A percentile compares a stretch with the other conserved stretches of the same genome.
Conservation (phyloP, 306 rosid genomes). For the Aeschynomene evenia region DNA sequence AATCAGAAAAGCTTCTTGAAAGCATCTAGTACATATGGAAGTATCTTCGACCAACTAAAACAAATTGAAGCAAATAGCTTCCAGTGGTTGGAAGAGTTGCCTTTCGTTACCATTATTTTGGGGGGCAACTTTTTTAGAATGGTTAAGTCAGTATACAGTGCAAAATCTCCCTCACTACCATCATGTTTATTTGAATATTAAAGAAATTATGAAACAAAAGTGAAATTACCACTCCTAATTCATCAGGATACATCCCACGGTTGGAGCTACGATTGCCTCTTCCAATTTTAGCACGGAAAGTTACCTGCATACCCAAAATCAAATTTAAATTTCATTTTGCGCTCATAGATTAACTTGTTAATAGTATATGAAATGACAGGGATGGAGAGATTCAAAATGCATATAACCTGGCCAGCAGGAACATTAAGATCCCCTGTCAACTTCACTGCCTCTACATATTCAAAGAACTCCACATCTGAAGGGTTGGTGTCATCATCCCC, state of each 20-base stretch:
- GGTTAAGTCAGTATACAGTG: background rate
- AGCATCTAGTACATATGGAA: constrained; percentile 11
- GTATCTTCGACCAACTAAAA: background rate
- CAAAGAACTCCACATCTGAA: constrained; percentile 80
- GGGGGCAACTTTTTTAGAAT: background rate
- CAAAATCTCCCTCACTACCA: background rate
- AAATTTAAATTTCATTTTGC: background rate
- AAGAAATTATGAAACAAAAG: background rate
- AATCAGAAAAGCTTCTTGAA: background rate
- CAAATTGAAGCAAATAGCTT: background rate
- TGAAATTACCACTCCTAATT: constrained; percentile 93
- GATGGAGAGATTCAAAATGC: constrained; percentile 22
- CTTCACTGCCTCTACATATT: constrained; percentile 98
- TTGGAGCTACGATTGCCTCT: constrained; percentile 59
- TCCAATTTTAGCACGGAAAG: constrained; percentile 97
- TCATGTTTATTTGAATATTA: constrained; percentile 9
- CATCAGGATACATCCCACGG: constrained; percentile 95
- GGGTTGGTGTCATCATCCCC: constrained; percentile 42
- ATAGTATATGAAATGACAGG: constrained; percentile 1
- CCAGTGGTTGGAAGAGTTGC: constrained; percentile 3
- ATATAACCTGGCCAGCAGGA: constrained; percentile 93
- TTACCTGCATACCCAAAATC: constrained; percentile 55
- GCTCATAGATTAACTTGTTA: constrained; percentile 1
- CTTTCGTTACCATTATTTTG: background rate
- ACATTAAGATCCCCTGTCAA: constrained; percentile 95